phyloP scores from a whole-genome alignment of 2,329 filamentous ascomycete species.

The Beauveria australis region DNA sequence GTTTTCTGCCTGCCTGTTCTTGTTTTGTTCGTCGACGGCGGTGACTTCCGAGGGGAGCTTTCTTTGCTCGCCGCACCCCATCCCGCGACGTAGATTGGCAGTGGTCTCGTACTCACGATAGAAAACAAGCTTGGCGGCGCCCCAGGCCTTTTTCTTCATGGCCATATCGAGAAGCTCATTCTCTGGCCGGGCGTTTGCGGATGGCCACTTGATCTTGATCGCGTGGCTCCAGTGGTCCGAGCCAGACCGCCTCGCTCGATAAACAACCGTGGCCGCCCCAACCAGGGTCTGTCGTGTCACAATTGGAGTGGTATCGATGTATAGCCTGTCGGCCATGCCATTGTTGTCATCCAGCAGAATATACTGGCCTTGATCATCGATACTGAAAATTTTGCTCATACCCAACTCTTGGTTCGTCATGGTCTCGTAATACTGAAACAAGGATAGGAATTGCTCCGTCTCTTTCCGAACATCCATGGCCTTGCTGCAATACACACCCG shows the following conservation, averaged over 20 bases:
- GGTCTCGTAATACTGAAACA: background rate
- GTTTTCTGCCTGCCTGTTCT: no score
- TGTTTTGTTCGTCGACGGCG: background rate
- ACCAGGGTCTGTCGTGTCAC: background rate
- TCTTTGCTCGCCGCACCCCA: background rate
- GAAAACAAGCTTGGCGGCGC: background rate
- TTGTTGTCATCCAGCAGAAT: background rate
- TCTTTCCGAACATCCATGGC: background rate
- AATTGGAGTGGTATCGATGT: background rate
- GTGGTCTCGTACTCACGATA: background rate
- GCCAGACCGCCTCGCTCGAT: background rate
- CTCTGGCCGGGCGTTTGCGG: background rate
- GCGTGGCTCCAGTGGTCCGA: background rate
- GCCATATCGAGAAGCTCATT: background rate
- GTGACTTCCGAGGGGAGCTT: background rate
- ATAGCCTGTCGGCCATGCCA: background rate
- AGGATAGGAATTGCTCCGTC: background rate
- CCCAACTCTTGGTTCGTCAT: background rate
- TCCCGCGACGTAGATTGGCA: background rate
- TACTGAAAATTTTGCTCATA: background rate
- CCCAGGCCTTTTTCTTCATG: background rate
- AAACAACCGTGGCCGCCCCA: background rate
- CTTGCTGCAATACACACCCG: background rate
- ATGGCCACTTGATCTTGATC: conserved; percentile 1
- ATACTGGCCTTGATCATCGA: background rate